Evolutionary conservation across 2,329 filamentous ascomycete species (phyloP).

Genomic region (Chaetothyriales sp.): DNA sequence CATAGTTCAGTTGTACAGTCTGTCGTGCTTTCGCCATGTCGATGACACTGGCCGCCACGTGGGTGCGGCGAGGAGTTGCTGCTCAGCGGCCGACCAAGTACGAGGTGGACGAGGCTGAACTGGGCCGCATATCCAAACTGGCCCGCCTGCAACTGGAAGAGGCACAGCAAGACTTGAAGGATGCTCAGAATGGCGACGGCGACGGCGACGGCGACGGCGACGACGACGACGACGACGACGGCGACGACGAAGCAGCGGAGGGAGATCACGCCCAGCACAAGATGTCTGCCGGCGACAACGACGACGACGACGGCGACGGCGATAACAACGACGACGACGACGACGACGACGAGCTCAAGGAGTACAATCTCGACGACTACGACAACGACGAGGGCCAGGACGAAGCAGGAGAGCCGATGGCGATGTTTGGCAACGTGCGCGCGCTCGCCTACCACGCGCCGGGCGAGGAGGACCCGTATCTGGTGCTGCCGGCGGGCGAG

Average conservation of each 20-base stretch:
- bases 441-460: conserved; percentile 86
- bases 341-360: conserved; percentile 77
- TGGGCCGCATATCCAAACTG: conserved; percentile 59
- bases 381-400: conserved; percentile 65
- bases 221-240: conserved; percentile 7
- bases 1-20: neutral
- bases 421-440: conserved; percentile 92
- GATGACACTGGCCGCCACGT: conserved; percentile 64
- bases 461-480: conserved; percentile 91
- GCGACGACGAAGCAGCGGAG: conserved; percentile 10
- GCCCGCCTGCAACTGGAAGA: conserved; percentile 77
- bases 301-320: conserved; percentile 39
- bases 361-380: conserved; percentile 94
- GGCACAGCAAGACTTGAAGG: conserved; percentile 64
- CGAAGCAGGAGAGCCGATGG: conserved; percentile 56
- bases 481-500: conserved; percentile 62
- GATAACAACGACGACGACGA: conserved; percentile 38
- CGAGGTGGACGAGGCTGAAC: conserved; percentile 61
- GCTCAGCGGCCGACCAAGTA: conserved; percentile 64
- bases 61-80: conserved; percentile 64
- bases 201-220: conserved; percentile 19
- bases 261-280: conserved; percentile 1
- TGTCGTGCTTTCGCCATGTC: conserved; percentile 25
- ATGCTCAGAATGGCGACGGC: conserved; percentile 25
- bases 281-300: conserved; percentile 28